Conservation (phyloP, 495 filamentous ascomycete genomes). For the Neurospora sp. region DNA sequence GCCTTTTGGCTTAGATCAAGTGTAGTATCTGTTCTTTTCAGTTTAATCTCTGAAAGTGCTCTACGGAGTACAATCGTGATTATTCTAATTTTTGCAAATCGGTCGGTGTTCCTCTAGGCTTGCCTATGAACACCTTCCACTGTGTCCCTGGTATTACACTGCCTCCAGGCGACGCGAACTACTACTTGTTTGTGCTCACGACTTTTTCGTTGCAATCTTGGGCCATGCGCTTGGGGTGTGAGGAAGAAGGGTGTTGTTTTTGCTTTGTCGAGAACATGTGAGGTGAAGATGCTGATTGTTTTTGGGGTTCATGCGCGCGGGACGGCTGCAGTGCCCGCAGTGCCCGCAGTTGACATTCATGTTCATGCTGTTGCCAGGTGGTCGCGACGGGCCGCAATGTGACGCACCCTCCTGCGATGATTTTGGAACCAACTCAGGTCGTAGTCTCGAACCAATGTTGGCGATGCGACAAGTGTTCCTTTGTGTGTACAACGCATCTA, state of each 20-base stretch:
- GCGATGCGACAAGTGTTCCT: background rate
- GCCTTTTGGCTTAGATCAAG: slow-evolving; percentile 91
- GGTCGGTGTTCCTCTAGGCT: slow-evolving; percentile 46
- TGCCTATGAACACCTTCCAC: slow-evolving; percentile 61
- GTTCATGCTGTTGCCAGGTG: background rate
- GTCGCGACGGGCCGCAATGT: background rate
- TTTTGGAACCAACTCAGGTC: background rate
- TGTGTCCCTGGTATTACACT: slow-evolving; percentile 88
- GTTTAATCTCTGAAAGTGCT: slow-evolving; percentile 71
- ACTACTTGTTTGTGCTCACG: background rate
- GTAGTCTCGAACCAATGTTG: background rate
- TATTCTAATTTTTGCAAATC: slow-evolving; percentile 65
- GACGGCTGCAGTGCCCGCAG: background rate
- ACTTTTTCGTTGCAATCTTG: slow-evolving; percentile 39
- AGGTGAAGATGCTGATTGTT: background rate
- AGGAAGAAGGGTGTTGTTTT: slow-evolving; percentile 41
- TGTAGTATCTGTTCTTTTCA: slow-evolving; percentile 99
- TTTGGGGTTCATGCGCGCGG: background rate
- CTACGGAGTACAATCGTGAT: slow-evolving; percentile 69
- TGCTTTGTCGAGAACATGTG: background rate
- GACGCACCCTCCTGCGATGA: background rate
- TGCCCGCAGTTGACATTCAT: background rate
- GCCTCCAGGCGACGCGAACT: slow-evolving; percentile 72
- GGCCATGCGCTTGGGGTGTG: slow-evolving; percentile 46
- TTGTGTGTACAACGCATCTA: background rate